phyloP scores from a whole-genome alignment of 169 alveolate genomes.

The Plasmodium malariae region DNA sequence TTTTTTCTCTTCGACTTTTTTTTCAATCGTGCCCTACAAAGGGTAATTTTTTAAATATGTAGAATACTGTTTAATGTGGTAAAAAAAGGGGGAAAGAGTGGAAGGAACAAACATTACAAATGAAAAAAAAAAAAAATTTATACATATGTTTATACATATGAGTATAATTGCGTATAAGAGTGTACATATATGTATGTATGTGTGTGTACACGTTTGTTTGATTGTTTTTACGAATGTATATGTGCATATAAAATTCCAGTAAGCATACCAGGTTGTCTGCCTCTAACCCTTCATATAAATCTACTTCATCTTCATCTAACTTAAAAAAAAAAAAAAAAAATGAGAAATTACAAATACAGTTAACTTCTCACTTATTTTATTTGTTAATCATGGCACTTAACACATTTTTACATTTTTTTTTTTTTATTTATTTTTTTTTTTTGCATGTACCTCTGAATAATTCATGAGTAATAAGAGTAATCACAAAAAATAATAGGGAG shows the following conservation, averaged over 20 bases:
- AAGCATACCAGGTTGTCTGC: constrained; percentile 58
- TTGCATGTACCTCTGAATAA: constrained; percentile 51
- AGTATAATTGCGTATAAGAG: neutral
- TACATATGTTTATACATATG: too few species aligned
- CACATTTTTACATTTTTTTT: too few species aligned
- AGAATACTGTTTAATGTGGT: too few species aligned
- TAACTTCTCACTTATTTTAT: neutral
- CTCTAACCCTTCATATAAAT: constrained; percentile 76
- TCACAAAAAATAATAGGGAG: neutral
- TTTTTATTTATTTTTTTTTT: neutral
- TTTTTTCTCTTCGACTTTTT: constrained; percentile 64
- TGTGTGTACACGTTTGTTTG: too few species aligned
- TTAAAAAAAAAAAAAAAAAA: constrained; percentile 41
- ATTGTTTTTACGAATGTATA: neutral
- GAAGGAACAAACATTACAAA: neutral
- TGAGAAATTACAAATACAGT: neutral
- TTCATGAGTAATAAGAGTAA: constrained; percentile 9
- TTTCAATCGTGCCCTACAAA: constrained; percentile 41
- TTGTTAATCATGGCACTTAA: neutral
- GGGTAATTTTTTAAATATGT: too few species aligned
- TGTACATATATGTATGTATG: neutral
- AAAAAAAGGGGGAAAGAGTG: too few species aligned
- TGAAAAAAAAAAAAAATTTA: neutral
- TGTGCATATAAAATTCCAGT: neutral
- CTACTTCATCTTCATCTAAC: constrained; percentile 75